Base-by-base conservation (phyloP, 495 filamentous ascomycete genomes). In the Penicillium steckii region DNA sequence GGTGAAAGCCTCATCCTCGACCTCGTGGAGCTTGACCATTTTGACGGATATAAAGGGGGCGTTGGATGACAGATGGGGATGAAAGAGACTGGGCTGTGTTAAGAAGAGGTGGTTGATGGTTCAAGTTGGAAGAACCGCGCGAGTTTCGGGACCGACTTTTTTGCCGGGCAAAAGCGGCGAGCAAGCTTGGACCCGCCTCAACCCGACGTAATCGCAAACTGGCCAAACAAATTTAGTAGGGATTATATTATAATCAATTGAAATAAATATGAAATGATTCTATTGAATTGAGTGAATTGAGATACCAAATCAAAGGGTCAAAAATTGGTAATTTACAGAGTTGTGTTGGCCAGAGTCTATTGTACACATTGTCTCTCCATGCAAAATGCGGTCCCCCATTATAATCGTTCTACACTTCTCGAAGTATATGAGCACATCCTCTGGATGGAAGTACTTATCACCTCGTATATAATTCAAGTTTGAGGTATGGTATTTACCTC, bases 11-110 rank as follows among this genome's bases (percentile, higher is more conserved):
- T 95, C 91, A 69, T 98, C 94, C 55, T 92, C 85, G 66, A 98
- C 92, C 75, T 97, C 95, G 59, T 85, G 86, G 58, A 98, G 89
- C 73, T 95, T 88, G 68, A 98, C 94, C 94, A 98, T 98, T 63
- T 69, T 92, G 75, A 52, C 64, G 68, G 65, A 32, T 61, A 50
- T 32, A 43, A 54, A 41, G 41, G 26, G 29, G 29, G 29, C 29
- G 29, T 15, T 37, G 18, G 8, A n/a, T 15, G 33, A 18, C 18
- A 15, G 6, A 15, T 37, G 15, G 33, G n/a, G 15, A 15, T n/a
- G 10, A n/a, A n/a, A n/a, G 33, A n/a, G 12, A 17, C 13, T 37
- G n/a, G 13, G 13, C n/a, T n/a, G n/a, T n/a, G n/a, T n/a, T n/a
- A n/a, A 44, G 37, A 32, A 52, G 57, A 54, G 55, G 55, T 65